phyloP scores from a whole-genome alignment of 139 green algal genomes.

The Coccomyxa sp. region DNA sequence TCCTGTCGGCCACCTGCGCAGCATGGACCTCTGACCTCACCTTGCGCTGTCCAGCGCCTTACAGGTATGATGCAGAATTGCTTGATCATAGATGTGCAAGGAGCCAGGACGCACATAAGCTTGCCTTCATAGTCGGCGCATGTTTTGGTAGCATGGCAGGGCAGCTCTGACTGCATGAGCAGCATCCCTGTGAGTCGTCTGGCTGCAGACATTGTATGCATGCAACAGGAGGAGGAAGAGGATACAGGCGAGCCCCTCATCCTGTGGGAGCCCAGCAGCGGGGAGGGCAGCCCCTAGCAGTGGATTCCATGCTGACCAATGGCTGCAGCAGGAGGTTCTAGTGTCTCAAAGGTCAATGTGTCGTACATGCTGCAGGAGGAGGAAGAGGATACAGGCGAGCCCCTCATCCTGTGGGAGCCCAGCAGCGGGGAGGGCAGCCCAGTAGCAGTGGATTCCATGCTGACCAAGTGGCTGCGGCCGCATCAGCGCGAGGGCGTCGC shows the following conservation, averaged over 20 bases:
- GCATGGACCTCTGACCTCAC: no score
- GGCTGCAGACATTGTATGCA: background rate
- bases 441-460: conserved; percentile 79
- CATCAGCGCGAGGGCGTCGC: conserved; percentile 95
- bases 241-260: conserved; percentile 62
- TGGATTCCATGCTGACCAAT: conserved; percentile 88
- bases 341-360: background rate
- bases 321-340: conserved; percentile 71
- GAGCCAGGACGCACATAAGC: background rate
- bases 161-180: no score
- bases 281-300: conserved; percentile 33
- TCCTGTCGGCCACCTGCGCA: no score
- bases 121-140: background rate
- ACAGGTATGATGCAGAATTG: no score
- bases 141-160: background rate
- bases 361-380: background rate
- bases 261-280: conserved; percentile 62
- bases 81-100: no score
- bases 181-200: no score
- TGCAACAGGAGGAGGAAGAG: background rate
- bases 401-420: conserved; percentile 76
- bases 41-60: no score
- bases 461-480: conserved; percentile 81
- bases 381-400: conserved; percentile 39
- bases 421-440: conserved; percentile 10